Evolutionary conservation across 352 stramenopile species (phyloP).

Genomic region (Pythium guiyangense): DNA sequence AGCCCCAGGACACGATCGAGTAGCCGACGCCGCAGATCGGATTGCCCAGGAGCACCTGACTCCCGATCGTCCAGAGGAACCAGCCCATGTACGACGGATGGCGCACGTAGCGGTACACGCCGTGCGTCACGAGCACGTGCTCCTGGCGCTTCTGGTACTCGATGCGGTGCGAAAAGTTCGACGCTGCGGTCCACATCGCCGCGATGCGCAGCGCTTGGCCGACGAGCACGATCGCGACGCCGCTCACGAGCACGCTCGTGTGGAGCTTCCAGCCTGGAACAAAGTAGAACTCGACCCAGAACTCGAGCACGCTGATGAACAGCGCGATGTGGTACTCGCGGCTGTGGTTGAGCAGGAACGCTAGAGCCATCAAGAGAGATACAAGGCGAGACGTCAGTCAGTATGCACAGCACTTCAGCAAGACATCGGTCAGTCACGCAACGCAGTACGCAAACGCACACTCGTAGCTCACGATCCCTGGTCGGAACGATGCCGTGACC

Average conservation of each 20-base stretch:
- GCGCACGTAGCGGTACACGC: constrained; percentile 90
- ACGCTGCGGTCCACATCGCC: constrained; percentile 91
- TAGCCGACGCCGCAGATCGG: constrained; percentile 85
- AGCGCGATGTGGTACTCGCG: constrained; percentile 86
- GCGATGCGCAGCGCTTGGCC: constrained; percentile 87
- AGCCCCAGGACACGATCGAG: constrained; percentile 88
- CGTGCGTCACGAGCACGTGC: constrained; percentile 92
- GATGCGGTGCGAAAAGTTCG: constrained; percentile 96
- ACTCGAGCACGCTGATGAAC: constrained; percentile 83
- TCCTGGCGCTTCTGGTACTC: constrained; percentile 91
- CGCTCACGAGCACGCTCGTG: constrained; percentile 43
- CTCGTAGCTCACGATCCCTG: constrained; percentile 72
- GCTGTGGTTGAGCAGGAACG: constrained; percentile 91
- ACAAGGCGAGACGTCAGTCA: neutral
- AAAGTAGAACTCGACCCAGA: constrained; percentile 88
- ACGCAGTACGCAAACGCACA: constrained; percentile 34
- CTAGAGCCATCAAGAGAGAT: constrained; percentile 15
- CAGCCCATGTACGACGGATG: constrained; percentile 96
- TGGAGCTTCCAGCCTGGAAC: constrained; percentile 72
- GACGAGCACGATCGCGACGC: constrained; percentile 67
- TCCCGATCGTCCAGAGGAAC: constrained; percentile 95
- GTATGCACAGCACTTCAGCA: neutral
- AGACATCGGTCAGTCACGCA: too few species aligned
- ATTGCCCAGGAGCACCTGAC: constrained; percentile 93
- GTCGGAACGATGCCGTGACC: constrained; percentile 77